phyloP scores from a whole-genome alignment of 345 rosid species.

The Eucalyptus curtisii region DNA sequence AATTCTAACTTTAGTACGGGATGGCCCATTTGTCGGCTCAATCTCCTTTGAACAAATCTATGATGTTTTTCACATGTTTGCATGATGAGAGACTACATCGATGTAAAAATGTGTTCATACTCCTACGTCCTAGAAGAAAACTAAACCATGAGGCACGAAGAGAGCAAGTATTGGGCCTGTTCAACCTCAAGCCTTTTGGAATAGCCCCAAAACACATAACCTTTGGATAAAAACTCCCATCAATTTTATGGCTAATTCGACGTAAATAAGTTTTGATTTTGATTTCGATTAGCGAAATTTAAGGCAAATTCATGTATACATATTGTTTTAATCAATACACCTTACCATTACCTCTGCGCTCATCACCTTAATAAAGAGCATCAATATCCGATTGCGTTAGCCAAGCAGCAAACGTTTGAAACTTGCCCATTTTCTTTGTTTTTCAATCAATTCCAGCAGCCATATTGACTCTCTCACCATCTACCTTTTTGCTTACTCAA shows the following conservation, averaged over 20 bases:
- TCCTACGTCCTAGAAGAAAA: background rate
- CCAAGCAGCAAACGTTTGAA: background rate
- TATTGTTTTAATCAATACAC: background rate
- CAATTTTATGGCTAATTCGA: background rate
- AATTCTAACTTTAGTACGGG: background rate
- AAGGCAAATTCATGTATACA: background rate
- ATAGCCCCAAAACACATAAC: background rate
- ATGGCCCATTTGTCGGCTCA: background rate
- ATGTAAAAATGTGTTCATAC: background rate
- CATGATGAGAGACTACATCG: background rate
- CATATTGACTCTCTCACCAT: background rate
- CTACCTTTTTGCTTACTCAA: background rate
- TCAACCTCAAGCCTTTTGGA: background rate
- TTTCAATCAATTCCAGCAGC: background rate
- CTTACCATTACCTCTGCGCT: background rate
- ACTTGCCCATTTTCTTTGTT: background rate
- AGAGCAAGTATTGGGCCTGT: background rate
- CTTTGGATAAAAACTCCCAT: background rate
- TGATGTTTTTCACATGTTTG: background rate
- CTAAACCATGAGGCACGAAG: background rate
- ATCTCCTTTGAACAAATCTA: background rate
- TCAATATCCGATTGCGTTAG: no score
- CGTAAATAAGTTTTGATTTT: background rate
- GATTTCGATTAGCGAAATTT: background rate
- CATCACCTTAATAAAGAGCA: no score